Base-by-base conservation (phyloP, 768 basidiomycete genomes). In the Tulasnella sp. region DNA sequence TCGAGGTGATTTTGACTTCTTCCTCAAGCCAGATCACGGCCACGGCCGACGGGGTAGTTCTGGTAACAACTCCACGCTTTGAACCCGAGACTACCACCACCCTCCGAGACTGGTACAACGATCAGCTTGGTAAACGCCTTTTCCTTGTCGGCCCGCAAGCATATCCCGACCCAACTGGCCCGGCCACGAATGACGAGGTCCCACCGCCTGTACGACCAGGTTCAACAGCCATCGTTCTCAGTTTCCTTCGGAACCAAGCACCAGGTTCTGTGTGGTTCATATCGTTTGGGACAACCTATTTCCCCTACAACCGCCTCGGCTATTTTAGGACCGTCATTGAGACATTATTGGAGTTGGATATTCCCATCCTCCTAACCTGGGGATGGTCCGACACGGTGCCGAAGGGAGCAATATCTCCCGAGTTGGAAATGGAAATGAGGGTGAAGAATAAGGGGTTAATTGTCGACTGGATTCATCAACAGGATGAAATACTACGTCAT, bases 101-200 rank as follows among this genome's bases (percentile, higher is more conserved):
- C 4, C 24, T 77, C 12, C 48, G 58, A 0, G 27, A 27, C 31
- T 77, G 76, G 76, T 77, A 77, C 68, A 58, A 21, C 27, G 62
- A 62, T 3, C n/a, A 68, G 12, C 46, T 77, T 14, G 38, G 62
- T 2, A 62, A 77, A 56, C 36, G 56, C 48, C 38, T 71, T 21
- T 77, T 77, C 19, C 39, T 68, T 24, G 34, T 77, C 34, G 76
- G 76, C 9, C 76, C 75, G 6, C 75, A 42, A 75, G 75, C 56
- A 14, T 68, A 68, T 68, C 75, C 75, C 27, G 18, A 21, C 7
- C n/a, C 31, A 27, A 19, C 16, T 12, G 39, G 40, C 34, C 4
- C 44, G 8, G n/a, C 52, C 19, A 24, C 27, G 44, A 3, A 9
- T 21, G 36, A 77, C 68, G 27, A 77, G 21, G n/a, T 62, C 21